Evolutionary conservation across 148 eudicot species (phyloP).

Genomic region (Cornus controversa): DNA sequence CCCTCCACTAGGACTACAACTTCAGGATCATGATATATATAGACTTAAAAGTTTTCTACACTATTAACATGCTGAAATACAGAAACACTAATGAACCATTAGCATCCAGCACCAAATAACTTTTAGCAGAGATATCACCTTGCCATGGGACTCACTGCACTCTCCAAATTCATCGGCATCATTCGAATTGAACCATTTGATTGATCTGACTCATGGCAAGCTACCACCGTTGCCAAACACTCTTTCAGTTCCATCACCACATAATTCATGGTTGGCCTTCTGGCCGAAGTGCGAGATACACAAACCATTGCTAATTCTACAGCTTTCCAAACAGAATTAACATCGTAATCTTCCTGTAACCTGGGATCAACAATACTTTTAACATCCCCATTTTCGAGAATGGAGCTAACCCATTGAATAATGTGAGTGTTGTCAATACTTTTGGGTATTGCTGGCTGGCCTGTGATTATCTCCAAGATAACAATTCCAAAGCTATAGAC

Average conservation of each 20-base stretch:
- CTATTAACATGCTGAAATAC: no score
- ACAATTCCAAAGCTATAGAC: slow-evolving; percentile 26
- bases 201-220: background rate
- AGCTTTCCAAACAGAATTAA: slow-evolving; percentile 17
- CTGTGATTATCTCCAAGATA: slow-evolving; percentile 22
- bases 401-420: slow-evolving; percentile 6
- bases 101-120: no score
- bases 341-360: slow-evolving; percentile 9
- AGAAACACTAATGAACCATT: no score
- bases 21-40: no score
- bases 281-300: background rate
- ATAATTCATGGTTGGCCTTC: slow-evolving; percentile 20
- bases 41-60: no score
- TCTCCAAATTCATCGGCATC: no score
- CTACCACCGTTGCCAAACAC: slow-evolving; percentile 13
- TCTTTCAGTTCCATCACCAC: slow-evolving; percentile 19
- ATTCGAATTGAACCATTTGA: no score
- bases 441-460: slow-evolving; percentile 8
- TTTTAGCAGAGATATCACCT: no score
- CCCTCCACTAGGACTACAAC: no score
- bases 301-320: slow-evolving; percentile 20
- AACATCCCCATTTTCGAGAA: slow-evolving; percentile 17
- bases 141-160: no score
- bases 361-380: slow-evolving; percentile 7
- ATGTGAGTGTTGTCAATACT: background rate